Base-by-base conservation (phyloP, 176 grass and related monocot species). In the Triticum monococcum region DNA sequence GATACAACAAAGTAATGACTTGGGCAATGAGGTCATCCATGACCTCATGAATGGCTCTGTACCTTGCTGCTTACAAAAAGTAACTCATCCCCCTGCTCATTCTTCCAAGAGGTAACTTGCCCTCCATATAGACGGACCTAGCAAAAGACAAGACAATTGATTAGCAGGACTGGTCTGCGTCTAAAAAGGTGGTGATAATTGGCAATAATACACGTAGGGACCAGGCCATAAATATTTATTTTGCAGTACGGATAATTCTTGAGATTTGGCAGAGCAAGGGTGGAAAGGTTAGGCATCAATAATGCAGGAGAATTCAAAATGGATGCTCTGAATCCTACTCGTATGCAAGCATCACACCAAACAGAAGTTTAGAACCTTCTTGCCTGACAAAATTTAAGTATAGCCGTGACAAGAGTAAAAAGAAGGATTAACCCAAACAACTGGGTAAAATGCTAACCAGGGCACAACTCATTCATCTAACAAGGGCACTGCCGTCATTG, bases 81-180 rank as follows among this genome's bases (percentile, higher is more conserved):
- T 78, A 95, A 83, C 61, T 95, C 93, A 64, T 95, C 84, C 22
- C 86, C 79, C 78, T 86, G 91, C 35, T 87, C 89, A 89, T 91
- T 95, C 86, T 95, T 95, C 93, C 93, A 95, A 71, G 93, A 95
- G 36, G 87, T 93, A 66, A 95, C 93, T 87, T 95, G 93, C 69
- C 91, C 93, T 46, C 93, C 93, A 86, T 95, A 93, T 30, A 93
- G 41, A 80, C 84, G 83, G 36, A 91, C 88, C 93, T 95, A 68
- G 45, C 43, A 88, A 81, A 71, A 57, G 78, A 82, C 38, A 88
- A 78, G 8, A 78, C 23, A 43, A 67, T 35, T 65, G 25, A 88
- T 91, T 70, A 88, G 46, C 26, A 82, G 64, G 30, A 18, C 61
- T 72, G 54, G 82, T 72, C 30, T 79, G 64, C 66, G 48, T 57